A percentile compares a stretch with the other conserved stretches of the same genome.
phyloP scores from a whole-genome alignment of 164 flowering plant species.

The Sextonia rubra region DNA sequence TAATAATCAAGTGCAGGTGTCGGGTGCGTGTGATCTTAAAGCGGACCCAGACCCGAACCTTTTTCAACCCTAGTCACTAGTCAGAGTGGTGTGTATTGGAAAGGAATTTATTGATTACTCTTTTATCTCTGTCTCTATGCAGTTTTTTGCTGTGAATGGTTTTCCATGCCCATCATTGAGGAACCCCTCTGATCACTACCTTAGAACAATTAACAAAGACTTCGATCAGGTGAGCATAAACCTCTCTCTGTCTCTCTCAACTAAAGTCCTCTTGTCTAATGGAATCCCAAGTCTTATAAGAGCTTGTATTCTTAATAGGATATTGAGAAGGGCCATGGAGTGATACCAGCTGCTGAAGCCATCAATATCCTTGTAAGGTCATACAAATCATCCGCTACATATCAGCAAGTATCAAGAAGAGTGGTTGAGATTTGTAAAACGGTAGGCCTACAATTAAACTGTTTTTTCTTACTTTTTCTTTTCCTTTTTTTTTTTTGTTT shows the following conservation, averaged over 20 bases:
- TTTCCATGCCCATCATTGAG: conserved; percentile 66
- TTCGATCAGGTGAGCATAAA: conserved; percentile 48
- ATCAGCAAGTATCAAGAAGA: conserved; percentile 17
- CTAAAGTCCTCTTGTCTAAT: neutral
- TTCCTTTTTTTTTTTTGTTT: too few species aligned
- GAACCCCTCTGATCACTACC: conserved; percentile 84
- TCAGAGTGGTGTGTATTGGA: too few species aligned
- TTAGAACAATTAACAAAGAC: conserved; percentile 67
- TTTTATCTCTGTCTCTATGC: neutral
- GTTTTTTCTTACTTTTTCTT: neutral
- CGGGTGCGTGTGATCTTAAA: too few species aligned
- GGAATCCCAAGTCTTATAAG: neutral
- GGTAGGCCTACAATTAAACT: conserved; percentile 17
- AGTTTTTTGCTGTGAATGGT: conserved; percentile 70
- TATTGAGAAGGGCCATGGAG: conserved; percentile 32
- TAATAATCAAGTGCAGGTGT: too few species aligned
- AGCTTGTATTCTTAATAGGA: conserved; percentile 16
- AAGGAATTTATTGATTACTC: too few species aligned
- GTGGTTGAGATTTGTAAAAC: conserved; percentile 21
- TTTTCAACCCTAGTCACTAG: too few species aligned
- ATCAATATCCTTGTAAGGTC: conserved; percentile 34
- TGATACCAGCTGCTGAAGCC: conserved; percentile 22
- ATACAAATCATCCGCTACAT: conserved; percentile 36
- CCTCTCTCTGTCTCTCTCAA: neutral
- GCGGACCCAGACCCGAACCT: too few species aligned